Percentiles rank a stretch among this genome's conserved stretches.
Conservation (phyloP, 805 yeast genomes). For the Saccharomycopsis sp. region DNA sequence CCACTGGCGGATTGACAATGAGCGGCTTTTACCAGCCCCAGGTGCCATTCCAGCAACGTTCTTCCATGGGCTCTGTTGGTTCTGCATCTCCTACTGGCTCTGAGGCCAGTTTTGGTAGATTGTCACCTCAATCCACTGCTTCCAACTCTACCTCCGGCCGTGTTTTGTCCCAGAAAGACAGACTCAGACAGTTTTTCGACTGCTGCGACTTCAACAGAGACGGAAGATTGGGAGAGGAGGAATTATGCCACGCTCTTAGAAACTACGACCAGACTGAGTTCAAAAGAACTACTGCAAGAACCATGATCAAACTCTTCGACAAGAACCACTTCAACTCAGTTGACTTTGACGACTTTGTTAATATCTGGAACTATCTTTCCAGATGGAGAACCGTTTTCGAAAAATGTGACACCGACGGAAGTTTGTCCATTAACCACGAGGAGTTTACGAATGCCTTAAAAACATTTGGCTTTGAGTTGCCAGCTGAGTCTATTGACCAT, state of each 20-base stretch:
- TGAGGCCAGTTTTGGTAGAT: constrained; percentile 13
- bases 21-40: constrained; percentile 20
- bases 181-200: constrained; percentile 21
- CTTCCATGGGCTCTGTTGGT: constrained; percentile 15
- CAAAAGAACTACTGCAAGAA: constrained; percentile 20
- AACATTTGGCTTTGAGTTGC: constrained; percentile 20
- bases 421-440: constrained; percentile 15
- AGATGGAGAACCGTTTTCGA: constrained; percentile 22
- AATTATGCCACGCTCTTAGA: constrained; percentile 20
- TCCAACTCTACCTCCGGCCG: constrained; percentile 11
- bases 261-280: constrained; percentile 21
- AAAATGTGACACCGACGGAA: constrained; percentile 17
- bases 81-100: constrained; percentile 18
- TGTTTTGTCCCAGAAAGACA: constrained; percentile 15
- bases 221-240: constrained; percentile 21
- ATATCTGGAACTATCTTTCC: constrained; percentile 19
- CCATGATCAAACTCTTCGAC: constrained; percentile 21
- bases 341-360: constrained; percentile 20
- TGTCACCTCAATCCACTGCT: constrained; percentile 19
- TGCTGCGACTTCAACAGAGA: constrained; percentile 22
- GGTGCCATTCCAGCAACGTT: constrained; percentile 18
- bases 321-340: constrained; percentile 18
- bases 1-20: constrained; percentile 13
- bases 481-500: constrained; percentile 16
- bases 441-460: constrained; percentile 19